phyloP scores from a whole-genome alignment of 1,284 basidiomycete genomes.

The Malassezia obtusa region DNA sequence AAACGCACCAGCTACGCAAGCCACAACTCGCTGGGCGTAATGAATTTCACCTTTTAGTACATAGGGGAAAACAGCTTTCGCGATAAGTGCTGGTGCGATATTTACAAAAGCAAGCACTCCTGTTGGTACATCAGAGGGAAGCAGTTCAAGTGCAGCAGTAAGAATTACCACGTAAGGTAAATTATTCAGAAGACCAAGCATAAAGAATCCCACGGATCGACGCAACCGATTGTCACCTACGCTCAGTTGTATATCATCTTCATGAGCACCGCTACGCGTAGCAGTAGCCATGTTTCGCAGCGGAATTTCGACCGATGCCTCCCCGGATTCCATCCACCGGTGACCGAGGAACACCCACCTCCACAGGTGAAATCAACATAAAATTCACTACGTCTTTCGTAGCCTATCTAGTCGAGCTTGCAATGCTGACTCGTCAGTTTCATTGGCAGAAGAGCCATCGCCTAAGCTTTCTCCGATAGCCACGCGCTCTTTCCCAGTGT shows the following conservation, averaged over 20 bases:
- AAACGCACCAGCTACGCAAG: constrained; percentile 49
- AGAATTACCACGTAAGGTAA: constrained; percentile 78
- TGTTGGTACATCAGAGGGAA: constrained; percentile 56
- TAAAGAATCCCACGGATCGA: constrained; percentile 39
- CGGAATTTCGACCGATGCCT: not conserved
- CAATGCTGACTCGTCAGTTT: constrained; percentile 38
- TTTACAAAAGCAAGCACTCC: constrained; percentile 74
- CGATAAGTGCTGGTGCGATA: constrained; percentile 51
- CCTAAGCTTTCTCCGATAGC: constrained; percentile 38
- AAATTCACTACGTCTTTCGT: constrained; percentile 15
- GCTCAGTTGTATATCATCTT: not conserved
- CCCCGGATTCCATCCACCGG: not conserved
- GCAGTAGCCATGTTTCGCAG: not conserved
- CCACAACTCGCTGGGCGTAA: constrained; percentile 27
- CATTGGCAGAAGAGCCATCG: constrained; percentile 5
- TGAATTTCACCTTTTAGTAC: constrained; percentile 30
- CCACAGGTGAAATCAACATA: not conserved
- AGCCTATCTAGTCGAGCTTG: constrained; percentile 42
- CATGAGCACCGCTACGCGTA: not conserved
- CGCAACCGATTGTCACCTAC: too few relatives aligned
- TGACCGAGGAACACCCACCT: not conserved
- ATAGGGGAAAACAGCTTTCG: constrained; percentile 90
- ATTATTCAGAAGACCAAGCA: constrained; percentile 50
- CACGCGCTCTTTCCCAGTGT: constrained; percentile 26
- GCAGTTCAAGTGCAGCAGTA: constrained; percentile 85